These are phyloP conservation scores for Candida pseudoviswanathii DNA, from an alignment of 1,139 yeast species.

Conservation along the genomic window DNA sequence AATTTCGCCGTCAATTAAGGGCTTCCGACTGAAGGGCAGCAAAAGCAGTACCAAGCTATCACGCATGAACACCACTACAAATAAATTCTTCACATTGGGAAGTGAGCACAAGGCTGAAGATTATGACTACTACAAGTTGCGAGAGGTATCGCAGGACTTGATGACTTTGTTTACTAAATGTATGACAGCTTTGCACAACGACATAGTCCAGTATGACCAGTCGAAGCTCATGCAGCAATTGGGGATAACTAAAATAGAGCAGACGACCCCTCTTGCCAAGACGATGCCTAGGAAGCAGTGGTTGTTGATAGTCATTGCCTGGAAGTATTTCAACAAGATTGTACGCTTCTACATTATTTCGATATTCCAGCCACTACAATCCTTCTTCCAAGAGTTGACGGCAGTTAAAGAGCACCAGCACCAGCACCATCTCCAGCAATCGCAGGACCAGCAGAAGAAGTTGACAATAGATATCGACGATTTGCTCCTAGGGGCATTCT, in stretches of 20 bases:
- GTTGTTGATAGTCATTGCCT: constrained; percentile 17
- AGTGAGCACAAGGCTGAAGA: constrained; percentile 17
- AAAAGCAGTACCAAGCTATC: constrained; percentile 1
- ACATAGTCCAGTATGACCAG: constrained; percentile 16
- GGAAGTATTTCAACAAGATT: constrained; percentile 37
- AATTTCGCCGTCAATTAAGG: not conserved
- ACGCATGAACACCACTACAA: not conserved
- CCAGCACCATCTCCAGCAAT: constrained; percentile 10
- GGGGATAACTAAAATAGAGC: constrained; percentile 1
- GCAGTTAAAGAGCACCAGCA: not conserved
- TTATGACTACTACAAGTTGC: constrained; percentile 29
- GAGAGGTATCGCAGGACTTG: constrained; percentile 37
- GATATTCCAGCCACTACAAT: constrained; percentile 35
- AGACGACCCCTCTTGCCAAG: constrained; percentile 10
- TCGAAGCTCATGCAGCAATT: not conserved
- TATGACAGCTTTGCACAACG: constrained; percentile 26
- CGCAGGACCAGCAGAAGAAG: constrained; percentile 9
- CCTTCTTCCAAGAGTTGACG: constrained; percentile 19
- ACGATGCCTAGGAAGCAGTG: constrained; percentile 4
- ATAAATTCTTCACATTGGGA: not conserved
- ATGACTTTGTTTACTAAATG: constrained; percentile 28
- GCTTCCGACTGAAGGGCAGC: not conserved
- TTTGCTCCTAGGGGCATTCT: constrained; percentile 1
- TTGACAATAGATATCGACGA: not conserved
- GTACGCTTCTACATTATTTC: constrained; percentile 31